A percentile compares a stretch with the other conserved stretches of the same genome.
Conservation (phyloP, 164 flowering plant genomes). For the Santalum album region DNA sequence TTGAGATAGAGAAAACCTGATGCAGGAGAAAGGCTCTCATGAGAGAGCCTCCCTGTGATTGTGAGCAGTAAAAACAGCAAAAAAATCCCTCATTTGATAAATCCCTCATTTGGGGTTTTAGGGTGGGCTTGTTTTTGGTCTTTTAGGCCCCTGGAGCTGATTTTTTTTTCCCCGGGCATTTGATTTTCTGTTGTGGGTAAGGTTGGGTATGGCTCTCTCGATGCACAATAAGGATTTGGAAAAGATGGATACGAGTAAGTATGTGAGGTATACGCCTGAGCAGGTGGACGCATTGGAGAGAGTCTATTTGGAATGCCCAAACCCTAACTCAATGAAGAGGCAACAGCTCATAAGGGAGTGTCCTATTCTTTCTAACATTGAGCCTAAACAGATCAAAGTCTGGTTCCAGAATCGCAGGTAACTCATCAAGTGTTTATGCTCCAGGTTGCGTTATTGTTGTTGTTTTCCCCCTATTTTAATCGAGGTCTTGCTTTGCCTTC, state of each 20-base stretch:
- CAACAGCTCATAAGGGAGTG: conserved; percentile 83
- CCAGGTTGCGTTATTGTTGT: no score
- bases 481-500: no score
- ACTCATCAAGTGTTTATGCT: no score
- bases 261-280: conserved; percentile 81
- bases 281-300: conserved; percentile 92
- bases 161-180: conserved; percentile 1
- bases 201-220: conserved; percentile 30
- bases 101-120: no score
- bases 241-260: conserved; percentile 62
- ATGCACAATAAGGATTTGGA: conserved; percentile 28
- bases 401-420: conserved; percentile 95
- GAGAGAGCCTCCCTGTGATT: conserved; percentile 48
- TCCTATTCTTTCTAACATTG: conserved; percentile 74
- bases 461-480: no score
- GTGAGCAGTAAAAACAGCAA: conserved; percentile 5
- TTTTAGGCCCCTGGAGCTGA: conserved; percentile 1
- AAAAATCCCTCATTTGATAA: not conserved
- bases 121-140: not conserved
- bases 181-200: not conserved
- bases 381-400: conserved; percentile 90
- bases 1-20: conserved; percentile 18
- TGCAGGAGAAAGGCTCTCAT: conserved; percentile 44
- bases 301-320: conserved; percentile 78
- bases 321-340: conserved; percentile 70